phyloP scores from a whole-genome alignment of 1,139 yeast genomes.

The Blastobotrys apis region DNA sequence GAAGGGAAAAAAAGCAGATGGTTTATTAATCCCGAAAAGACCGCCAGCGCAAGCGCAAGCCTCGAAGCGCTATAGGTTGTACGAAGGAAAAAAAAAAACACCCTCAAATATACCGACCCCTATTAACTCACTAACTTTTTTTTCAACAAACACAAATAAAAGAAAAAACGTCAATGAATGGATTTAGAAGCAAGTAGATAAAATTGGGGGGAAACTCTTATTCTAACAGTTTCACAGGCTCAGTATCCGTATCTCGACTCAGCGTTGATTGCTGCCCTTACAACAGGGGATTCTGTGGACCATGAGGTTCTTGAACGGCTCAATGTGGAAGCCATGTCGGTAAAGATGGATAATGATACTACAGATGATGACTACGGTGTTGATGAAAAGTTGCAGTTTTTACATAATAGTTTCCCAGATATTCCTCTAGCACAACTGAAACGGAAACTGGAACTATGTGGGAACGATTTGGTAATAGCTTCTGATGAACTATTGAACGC shows the following conservation, averaged over 20 bases:
- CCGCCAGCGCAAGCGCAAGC: neutral
- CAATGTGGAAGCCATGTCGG: constrained; percentile 15
- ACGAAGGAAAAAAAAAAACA: no score
- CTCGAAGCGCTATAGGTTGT: no score
- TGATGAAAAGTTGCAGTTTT: constrained; percentile 17
- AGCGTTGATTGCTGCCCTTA: constrained; percentile 17
- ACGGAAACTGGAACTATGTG: constrained; percentile 18
- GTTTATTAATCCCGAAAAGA: neutral
- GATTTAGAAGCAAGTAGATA: constrained; percentile 3
- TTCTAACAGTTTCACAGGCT: constrained; percentile 2
- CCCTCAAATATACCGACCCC: no score
- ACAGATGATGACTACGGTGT: neutral
- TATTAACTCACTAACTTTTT: no score
- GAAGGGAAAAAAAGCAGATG: neutral
- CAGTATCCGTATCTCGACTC: constrained; percentile 17
- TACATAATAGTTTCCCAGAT: constrained; percentile 26
- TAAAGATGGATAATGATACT: neutral
- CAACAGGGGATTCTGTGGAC: constrained; percentile 11
- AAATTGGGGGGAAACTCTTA: neutral
- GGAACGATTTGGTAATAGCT: constrained; percentile 24
- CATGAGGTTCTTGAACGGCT: constrained; percentile 11
- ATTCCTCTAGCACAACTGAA: constrained; percentile 18
- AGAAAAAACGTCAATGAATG: constrained; percentile 2
- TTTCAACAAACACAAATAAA: neutral
- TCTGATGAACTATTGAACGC: constrained; percentile 27